These are phyloP conservation scores for Grammothele lineata DNA, from an alignment of 768 basidiomycete species.

Conservation along the genomic window DNA sequence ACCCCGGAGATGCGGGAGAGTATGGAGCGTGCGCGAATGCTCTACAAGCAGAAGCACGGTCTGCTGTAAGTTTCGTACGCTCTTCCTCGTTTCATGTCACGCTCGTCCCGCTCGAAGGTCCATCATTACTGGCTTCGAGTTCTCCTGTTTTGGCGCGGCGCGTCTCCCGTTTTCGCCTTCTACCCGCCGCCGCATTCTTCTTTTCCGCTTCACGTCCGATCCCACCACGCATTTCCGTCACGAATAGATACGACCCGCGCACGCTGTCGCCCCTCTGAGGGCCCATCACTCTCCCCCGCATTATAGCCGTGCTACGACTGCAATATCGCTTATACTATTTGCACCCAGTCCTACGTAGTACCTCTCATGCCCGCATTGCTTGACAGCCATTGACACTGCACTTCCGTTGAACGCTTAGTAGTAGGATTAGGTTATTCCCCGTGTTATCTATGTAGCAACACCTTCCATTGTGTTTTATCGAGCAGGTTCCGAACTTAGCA, in stretches of 20 bases:
- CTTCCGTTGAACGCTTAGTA: not conserved
- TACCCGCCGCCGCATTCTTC: not conserved
- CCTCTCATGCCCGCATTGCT: not conserved
- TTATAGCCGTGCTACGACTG: conserved; percentile 2
- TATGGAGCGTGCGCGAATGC: conserved; percentile 64
- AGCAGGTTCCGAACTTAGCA: too few relatives aligned
- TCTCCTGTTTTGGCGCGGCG: not conserved
- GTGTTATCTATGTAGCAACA: conserved; percentile 19
- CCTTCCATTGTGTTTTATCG: not conserved
- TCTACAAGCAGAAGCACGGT: conserved; percentile 21
- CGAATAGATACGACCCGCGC: conserved; percentile 13
- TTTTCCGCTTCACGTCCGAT: not conserved
- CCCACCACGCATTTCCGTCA: conserved; percentile 5
- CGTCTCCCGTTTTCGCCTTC: not conserved
- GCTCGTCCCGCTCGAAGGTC: too few relatives aligned
- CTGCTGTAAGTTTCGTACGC: not conserved
- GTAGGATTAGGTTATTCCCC: conserved; percentile 10
- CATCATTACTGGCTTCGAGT: not conserved
- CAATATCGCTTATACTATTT: conserved; percentile 9
- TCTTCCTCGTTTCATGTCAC: not conserved
- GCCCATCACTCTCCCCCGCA: not conserved
- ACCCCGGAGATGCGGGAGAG: conserved; percentile 65
- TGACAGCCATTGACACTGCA: not conserved
- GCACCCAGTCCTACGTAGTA: conserved; percentile 1
- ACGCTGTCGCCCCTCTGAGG: not conserved